Percentiles rank a stretch among this genome's conserved stretches.
Evolutionary conservation across 108 stramenopile species (phyloP).

Genomic region (Skeletonema potamos): DNA sequence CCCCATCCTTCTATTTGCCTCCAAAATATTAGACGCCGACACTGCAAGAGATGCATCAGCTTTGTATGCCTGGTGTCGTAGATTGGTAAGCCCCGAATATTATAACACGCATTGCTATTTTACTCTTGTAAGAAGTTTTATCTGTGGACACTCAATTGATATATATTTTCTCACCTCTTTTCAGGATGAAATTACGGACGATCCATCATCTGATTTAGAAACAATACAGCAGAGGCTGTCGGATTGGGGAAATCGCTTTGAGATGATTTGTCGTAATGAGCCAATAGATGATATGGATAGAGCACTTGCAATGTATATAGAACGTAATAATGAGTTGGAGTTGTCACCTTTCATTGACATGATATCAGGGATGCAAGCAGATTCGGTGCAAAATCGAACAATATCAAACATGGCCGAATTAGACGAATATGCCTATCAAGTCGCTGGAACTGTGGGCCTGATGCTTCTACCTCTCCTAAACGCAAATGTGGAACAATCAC

Average conservation of each 20-base stretch:
- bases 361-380: conserved; percentile 27
- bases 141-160: neutral
- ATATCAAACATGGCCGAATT: conserved; percentile 24
- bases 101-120: neutral
- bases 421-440: conserved; percentile 36
- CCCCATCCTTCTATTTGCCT: conserved; percentile 18
- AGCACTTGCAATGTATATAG: conserved; percentile 2
- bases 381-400: conserved; percentile 12
- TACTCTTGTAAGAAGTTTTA: neutral
- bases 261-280: neutral
- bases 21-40: neutral
- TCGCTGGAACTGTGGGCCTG: conserved; percentile 31
- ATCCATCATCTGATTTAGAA: neutral
- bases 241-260: conserved; percentile 3
- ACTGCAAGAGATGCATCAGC: conserved; percentile 11
- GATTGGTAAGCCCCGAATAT: neutral
- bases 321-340: conserved; percentile 4
- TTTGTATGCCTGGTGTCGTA: conserved; percentile 32
- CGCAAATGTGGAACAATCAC: conserved; percentile 2
- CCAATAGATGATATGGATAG: conserved; percentile 18
- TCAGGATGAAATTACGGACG: conserved; percentile 23
- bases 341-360: conserved; percentile 23
- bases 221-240: conserved; percentile 6
- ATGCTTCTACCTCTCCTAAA: conserved; percentile 24
- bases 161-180: neutral